Percentiles rank a stretch among this genome's conserved stretches.
These are phyloP conservation scores for Arabidopsis thaliana DNA, from an alignment of 345 rosid species.

Conservation along the genomic window TAIR10.1 NC_003074.8:17088001-17088500, in stretches of 20 bases:
- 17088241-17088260: too few species aligned
- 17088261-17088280: too few species aligned
- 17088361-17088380: too few species aligned
- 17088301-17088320: not conserved
- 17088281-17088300: not conserved
- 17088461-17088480: slow-evolving; percentile 1
- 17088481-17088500: slow-evolving; percentile 31
- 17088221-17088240: not conserved
- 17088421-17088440: not conserved
- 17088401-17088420: not conserved
- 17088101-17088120: not conserved
- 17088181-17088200: not conserved
- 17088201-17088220: not conserved
- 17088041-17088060: not conserved
- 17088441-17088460: not conserved
- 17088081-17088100: not conserved
- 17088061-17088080: not conserved
- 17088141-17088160: not conserved
- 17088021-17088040: too few species aligned
- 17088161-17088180: not conserved
- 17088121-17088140: not conserved
- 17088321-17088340: not conserved
- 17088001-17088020: slow-evolving; percentile 68
- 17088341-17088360: not conserved
- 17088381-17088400: not conserved